Evolutionary conservation across 371 early-diverging fungal species (phyloP).

Genomic region (Batrachochytrium dendrobatidis): DNA sequence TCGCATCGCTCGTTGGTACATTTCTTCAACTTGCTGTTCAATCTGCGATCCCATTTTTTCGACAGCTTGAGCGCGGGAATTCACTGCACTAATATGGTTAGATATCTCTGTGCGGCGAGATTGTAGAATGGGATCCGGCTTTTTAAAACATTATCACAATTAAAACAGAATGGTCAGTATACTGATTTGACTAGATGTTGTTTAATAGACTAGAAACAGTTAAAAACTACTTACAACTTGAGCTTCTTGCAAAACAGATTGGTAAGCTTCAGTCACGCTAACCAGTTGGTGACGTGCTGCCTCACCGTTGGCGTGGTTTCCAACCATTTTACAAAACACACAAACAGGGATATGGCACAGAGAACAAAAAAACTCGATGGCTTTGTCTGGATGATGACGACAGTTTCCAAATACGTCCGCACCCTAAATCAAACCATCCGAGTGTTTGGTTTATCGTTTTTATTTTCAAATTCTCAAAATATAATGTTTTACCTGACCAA

Average conservation of each 20-base stretch:
- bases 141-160: not conserved
- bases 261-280: constrained; percentile 43
- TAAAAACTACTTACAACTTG: constrained; percentile 20
- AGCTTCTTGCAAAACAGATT: constrained; percentile 40
- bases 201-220: not conserved
- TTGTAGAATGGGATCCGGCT: constrained; percentile 39
- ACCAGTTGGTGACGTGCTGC: constrained; percentile 47
- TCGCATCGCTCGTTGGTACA: constrained; percentile 33
- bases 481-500: constrained; percentile 42
- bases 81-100: constrained; percentile 36
- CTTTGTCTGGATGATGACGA: constrained; percentile 45
- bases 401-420: constrained; percentile 47
- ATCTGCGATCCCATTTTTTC: constrained; percentile 34
- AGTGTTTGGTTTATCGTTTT: not conserved
- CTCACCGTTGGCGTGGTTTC: constrained; percentile 49
- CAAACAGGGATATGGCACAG: constrained; percentile 54
- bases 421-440: constrained; percentile 20
- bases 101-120: constrained; percentile 33
- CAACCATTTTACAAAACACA: constrained; percentile 53
- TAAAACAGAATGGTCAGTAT: not conserved
- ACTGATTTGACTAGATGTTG: too few relatives aligned
- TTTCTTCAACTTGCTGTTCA: constrained; percentile 39
- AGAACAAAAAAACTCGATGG: constrained; percentile 51
- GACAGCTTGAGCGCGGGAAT: constrained; percentile 39
- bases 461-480: too few relatives aligned